These are phyloP conservation scores for Naganishia liquefaciens DNA, from an alignment of 1,284 basidiomycete species.

Conservation along the genomic window DNA sequence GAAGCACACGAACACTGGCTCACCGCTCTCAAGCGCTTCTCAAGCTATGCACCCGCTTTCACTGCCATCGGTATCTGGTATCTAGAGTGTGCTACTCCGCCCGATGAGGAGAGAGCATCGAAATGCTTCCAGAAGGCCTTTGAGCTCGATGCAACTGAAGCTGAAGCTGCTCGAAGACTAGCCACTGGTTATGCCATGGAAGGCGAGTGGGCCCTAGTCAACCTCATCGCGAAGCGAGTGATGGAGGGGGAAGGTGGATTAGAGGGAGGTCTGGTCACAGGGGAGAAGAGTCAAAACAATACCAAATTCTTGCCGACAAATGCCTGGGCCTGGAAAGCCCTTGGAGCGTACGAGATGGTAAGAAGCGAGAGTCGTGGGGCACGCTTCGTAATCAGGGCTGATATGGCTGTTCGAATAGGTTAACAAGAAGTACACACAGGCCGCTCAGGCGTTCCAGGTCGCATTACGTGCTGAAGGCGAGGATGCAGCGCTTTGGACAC, in stretches of 20 bases:
- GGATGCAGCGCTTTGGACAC: constrained; percentile 80
- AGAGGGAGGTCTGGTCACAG: constrained; percentile 62
- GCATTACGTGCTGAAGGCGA: constrained; percentile 77
- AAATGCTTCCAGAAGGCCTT: constrained; percentile 99
- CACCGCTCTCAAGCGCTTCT: constrained; percentile 71
- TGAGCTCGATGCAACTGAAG: constrained; percentile 88
- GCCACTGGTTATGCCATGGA: constrained; percentile 90
- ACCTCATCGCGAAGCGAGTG: constrained; percentile 84
- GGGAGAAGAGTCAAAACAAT: constrained; percentile 57
- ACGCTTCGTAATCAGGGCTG: neutral
- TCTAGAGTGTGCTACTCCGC: constrained; percentile 66
- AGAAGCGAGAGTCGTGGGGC: constrained; percentile 43
- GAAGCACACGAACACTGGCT: constrained; percentile 81
- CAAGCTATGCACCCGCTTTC: constrained; percentile 84
- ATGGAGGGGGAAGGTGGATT: constrained; percentile 88
- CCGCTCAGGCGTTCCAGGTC: constrained; percentile 85
- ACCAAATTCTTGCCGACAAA: constrained; percentile 67
- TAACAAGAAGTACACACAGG: constrained; percentile 70
- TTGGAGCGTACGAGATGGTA: constrained; percentile 89
- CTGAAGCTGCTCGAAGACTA: constrained; percentile 77
- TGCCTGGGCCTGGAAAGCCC: constrained; percentile 97
- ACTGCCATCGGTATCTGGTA: constrained; percentile 94
- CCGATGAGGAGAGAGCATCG: constrained; percentile 79
- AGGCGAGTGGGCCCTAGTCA: constrained; percentile 92
- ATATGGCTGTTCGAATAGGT: constrained; percentile 58